Evolutionary conservation across 2,329 filamentous ascomycete species (phyloP), one percentile per base, ranked within the genome.

Genomic region (Thelonectria discophora): DNA sequence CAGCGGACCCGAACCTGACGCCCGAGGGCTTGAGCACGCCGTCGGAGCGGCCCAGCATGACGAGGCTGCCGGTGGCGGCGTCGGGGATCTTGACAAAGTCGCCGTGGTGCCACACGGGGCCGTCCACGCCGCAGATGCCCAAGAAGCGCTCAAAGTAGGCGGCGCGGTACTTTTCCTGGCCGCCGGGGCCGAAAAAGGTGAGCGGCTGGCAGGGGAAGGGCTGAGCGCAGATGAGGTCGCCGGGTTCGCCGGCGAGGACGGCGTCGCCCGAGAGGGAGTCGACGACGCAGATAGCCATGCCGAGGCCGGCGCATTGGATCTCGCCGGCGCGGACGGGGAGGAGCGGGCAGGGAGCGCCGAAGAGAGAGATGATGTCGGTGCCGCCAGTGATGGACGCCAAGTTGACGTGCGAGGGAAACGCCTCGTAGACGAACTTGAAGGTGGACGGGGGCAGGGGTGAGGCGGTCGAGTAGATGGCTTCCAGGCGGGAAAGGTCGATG

Each of bases 361-460:
- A 99, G 34, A 98, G 86, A 1, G 94, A 97, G 66, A 98, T 92
- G 70, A 98, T 98, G 75, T 99, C 95, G 3, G 94, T 98, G 51
- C 94, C 95, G 39, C 95, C 95, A 0, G 94, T 98, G 72, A 99
- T 98, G 58, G 92, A 96, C 50, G 89, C 93, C 8, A 98, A 86
- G 76, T 97, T 94, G 67, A 98, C 83, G n/a, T 85, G 81, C 0
- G 85, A 73, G 2, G 93, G 93, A 73, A 98, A 96, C 1, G 90
- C 90, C 24, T 85, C 80, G 79, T 98, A 97, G 55, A 97, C 88
- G 73, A 96, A 98, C 59, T 87, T 83, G 77, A 97, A 98, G 1
- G 95, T 98, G 1, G 93, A 97, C 0, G 95, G 94, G 0, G 94
- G 93, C 1, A 99, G 82, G 3, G 94, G 94, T 1, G 93, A 96